Base-by-base conservation (phyloP, 2,329 filamentous ascomycete species). In the Thelonectria olida region DNA sequence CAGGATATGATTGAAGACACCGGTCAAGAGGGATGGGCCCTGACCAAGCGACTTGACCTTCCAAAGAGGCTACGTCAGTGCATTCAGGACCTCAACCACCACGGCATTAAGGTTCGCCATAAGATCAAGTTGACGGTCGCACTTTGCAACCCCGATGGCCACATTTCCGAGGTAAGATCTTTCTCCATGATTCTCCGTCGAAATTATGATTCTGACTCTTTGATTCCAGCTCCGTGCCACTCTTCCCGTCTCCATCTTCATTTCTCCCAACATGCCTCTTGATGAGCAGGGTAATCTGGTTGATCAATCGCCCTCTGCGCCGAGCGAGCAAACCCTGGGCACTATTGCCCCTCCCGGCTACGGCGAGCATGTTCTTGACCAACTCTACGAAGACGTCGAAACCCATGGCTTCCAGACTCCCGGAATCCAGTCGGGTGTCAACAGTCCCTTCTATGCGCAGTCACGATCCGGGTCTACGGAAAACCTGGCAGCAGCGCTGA, bases 61-160 rank as follows among this genome's bases (percentile, higher is more conserved):
- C 95, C 95, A 5, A 94, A 92, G 78, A 92, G 87, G 58, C 80
- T 99, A 63, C 90, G 90, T 67, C 86, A 88, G 67, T 97, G 95
- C 79, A 82, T 97, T 51, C 96, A 99, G 76, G 94, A 97, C 72
- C 89, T 96, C 45, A 93, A 97, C 71, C 89, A 90, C 20, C 89
- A 92, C 70, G 92, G 92, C 51, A 96, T 99, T 80, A 97, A 96
- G 77, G 86, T 98, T 53, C 87, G 92, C 57, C 96, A 99, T 78
- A 97, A 97, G 79, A 85, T 98, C 68, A 95, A 95, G 80, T 85
- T 98, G 72, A 93, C 92, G 50, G 90, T 98, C 62, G 92, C 95
- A 47, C 85, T 99, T 38, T 91, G 93, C 77, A 98, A 99, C 71
- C 95, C 96, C 0, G 96, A 99, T 74, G 95, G 94, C 0, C 96